A percentile compares a stretch with the other conserved stretches of the same genome.
Evolutionary conservation across 164 flowering plant genomes (phyloP).

Genomic region (Berberis thunbergii): DNA sequence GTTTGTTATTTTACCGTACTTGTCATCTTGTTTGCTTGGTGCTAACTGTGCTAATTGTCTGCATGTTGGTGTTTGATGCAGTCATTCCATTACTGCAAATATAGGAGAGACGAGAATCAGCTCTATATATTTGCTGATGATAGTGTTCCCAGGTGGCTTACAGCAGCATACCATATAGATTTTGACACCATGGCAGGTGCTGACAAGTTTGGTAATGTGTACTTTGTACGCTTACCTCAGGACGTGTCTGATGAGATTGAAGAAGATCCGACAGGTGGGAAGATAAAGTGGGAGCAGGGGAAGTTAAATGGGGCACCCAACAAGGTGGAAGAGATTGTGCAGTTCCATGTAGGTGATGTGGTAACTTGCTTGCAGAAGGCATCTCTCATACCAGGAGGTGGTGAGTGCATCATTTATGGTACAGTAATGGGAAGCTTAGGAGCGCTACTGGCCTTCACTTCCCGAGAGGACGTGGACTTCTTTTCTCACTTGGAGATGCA

Average conservation of each 20-base stretch:
- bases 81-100: slow-evolving; percentile 99
- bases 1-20: too few species aligned
- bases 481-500: slow-evolving; percentile 99
- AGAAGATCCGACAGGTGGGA: slow-evolving; percentile 99
- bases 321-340: slow-evolving; percentile 94
- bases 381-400: slow-evolving; percentile 93
- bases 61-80: slow-evolving; percentile 20
- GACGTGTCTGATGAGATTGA: slow-evolving; percentile 98
- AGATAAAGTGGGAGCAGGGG: slow-evolving; percentile 99
- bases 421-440: slow-evolving; percentile 99
- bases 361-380: slow-evolving; percentile 92
- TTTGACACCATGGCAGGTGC: slow-evolving; percentile 99
- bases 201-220: slow-evolving; percentile 94
- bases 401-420: slow-evolving; percentile 87
- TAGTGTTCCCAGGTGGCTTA: slow-evolving; percentile 93
- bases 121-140: slow-evolving; percentile 98
- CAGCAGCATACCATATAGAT: slow-evolving; percentile 85
- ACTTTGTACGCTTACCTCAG: slow-evolving; percentile 85
- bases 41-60: slow-evolving; percentile 1
- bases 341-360: slow-evolving; percentile 93
- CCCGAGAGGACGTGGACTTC: slow-evolving; percentile 98
- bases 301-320: slow-evolving; percentile 98
- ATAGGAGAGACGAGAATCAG: slow-evolving; percentile 94
- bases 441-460: slow-evolving; percentile 85
- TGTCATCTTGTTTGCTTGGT: not conserved